Base-by-base conservation (phyloP, 306 rosid genomes). In the Begonia fuchsioides region DNA sequence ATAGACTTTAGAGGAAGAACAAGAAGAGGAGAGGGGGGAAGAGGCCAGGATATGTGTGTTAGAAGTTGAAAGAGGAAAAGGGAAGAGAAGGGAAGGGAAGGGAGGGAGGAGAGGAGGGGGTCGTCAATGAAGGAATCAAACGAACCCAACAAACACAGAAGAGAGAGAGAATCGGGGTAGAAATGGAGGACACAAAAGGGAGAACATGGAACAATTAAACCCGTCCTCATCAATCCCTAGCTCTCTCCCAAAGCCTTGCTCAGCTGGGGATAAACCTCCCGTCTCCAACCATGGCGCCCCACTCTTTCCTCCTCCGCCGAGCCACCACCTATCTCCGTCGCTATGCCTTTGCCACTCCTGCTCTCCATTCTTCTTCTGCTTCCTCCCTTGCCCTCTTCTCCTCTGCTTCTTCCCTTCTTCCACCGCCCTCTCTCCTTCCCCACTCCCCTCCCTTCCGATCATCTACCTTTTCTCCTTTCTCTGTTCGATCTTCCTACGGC, bases 391-490 rank as follows among this genome's bases (percentile, higher is more conserved):
- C 15, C 35, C 6, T 7, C 43, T 10, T 1, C 56, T 26, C 61
- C 70, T 17, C 51, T 55, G 1, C 63, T 18, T 15, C 60, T 12
- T 15, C 51, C 19, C 62, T 54, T 7, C 54, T 41, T 0, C 56
- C 54, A 6, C 43, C 60, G 2, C 51, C 53, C 2, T 32, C 40
- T 15, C 32, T 17, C 8, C 46, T 55, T 10, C 43, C 50, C 45
- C 79, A 61, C 15, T 65, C 68, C 17, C 79, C 73, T 43, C 52
- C 67, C 0, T 66, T 76, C 59, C 65, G 59, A 41, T 67, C 79
- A 10, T 55, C 77, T 0, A 35, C 74, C 5, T 39, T 59, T 12
- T 62, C 78, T 10, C 64, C 66, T 43, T 53, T 55, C 0, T 81
- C 75, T 0, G 39, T 57, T 32, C 83, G 81, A 17, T 64, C 69